Evolutionary conservation across 352 stramenopile genomes (phyloP), one percentile per base, ranked within the genome.

Genomic region (Globisporangium cylindrosporum): DNA sequence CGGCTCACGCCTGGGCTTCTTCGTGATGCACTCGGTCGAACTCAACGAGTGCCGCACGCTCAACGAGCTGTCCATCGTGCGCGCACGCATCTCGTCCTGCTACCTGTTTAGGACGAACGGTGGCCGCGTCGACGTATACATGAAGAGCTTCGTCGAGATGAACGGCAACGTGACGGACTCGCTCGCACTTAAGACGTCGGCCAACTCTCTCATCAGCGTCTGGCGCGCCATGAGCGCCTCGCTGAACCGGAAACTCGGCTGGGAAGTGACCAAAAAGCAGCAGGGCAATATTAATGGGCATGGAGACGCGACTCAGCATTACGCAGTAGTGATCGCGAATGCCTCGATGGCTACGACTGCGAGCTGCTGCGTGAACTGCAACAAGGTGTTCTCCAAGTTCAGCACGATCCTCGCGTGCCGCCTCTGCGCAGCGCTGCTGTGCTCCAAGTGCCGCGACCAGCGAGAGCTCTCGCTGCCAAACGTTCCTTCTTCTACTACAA

Each of bases 21-120:
- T 79, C 15, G 73, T 92, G 32, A 70, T 85, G 64, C 84, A 92
- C 63, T 92, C 83, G 36, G 77, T 91, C 25, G 80, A 81, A 34
- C 69, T 90, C 46, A 67, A 77, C 8, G 64, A 79, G 27, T 61
- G 70, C 32, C 43, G 65, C 1, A 63, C 62, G n/a, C 78, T 76
- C 18, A 66, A 70, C 43, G 53, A 73, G 32, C 70, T 76, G 2
- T 70, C 69, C 5, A 73, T 89, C 12, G 60, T 86, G 43, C 67
- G 82, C 38, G 76, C 67, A 4, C 64, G 71, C 53, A 69, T 88
- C 46, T 87, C 81, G 7, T 75, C 69, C 24, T 82, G 74, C 59
- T 80, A 75, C 27, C 64, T 90, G 20, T 72, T 87, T 22, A 61
- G 70, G 53, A 66, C 72, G 32, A 62, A 59, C 15, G 54, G 64